phyloP scores from a whole-genome alignment of 345 rosid genomes.

The Erysimum cheiranthoides region DNA sequence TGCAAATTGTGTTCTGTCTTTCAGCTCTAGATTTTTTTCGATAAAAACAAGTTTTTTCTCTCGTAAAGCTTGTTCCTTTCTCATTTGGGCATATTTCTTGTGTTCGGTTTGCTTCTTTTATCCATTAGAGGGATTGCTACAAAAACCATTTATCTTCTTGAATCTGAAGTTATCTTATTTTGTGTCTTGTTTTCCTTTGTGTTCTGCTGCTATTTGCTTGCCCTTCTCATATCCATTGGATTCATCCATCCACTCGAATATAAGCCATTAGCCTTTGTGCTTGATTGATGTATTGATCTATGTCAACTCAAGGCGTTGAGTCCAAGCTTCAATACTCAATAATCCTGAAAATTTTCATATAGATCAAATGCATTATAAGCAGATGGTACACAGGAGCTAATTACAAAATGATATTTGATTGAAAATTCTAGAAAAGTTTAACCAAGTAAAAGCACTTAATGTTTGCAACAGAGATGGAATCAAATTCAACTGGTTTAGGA shows the following conservation, averaged over 20 bases:
- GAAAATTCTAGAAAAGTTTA: constrained; percentile 14
- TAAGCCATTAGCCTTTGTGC: constrained; percentile 5
- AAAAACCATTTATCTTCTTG: neutral
- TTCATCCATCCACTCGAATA: neutral
- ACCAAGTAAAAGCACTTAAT: constrained; percentile 52
- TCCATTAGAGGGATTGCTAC: neutral
- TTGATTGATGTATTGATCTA: constrained; percentile 20
- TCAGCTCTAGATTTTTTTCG: neutral
- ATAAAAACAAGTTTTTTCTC: neutral
- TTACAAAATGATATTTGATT: constrained; percentile 3
- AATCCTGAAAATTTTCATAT: constrained; percentile 2
- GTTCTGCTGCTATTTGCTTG: constrained; percentile 9
- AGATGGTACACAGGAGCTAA: neutral
- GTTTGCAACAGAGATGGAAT: constrained; percentile 89
- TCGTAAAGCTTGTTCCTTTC: neutral
- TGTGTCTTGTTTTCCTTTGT: constrained; percentile 7
- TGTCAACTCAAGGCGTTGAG: constrained; percentile 24
- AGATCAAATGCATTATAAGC: constrained; percentile 1
- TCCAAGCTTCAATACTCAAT: constrained; percentile 3
- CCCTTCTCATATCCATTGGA: neutral
- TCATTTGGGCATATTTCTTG: constrained; percentile 10
- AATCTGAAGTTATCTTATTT: neutral
- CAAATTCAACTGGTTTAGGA: constrained; percentile 94
- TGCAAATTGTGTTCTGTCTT: too few species aligned
- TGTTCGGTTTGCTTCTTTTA: neutral